A percentile compares a stretch with the other conserved stretches of the same genome.
These are phyloP conservation scores for Aegilops bicornis DNA, from an alignment of 176 grass and related monocot species.

Conservation along the genomic window DNA sequence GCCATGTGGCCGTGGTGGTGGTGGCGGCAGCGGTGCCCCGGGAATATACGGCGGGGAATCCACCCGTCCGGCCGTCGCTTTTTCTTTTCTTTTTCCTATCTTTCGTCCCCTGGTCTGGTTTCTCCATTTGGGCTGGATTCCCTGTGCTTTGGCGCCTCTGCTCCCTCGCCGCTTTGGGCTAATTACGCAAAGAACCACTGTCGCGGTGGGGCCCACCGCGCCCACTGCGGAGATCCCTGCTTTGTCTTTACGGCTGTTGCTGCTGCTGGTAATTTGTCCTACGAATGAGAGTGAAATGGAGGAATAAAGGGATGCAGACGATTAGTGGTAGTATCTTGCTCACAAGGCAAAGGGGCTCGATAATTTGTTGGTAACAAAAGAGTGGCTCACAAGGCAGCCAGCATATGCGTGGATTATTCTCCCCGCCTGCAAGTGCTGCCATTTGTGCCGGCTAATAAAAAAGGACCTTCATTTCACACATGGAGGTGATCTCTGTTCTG, in stretches of 20 bases:
- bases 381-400: not conserved
- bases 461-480: no score
- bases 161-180: slow-evolving; percentile 36
- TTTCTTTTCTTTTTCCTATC: not conserved
- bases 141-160: slow-evolving; percentile 7
- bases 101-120: not conserved
- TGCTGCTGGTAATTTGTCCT: not conserved
- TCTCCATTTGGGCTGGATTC: slow-evolving; percentile 36
- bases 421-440: not conserved
- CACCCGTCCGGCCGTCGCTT: not conserved
- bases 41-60: not conserved
- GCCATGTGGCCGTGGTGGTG: no score
- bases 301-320: no score
- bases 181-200: slow-evolving; percentile 42
- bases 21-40: no score
- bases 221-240: not conserved
- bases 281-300: not conserved
- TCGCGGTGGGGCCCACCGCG: not conserved
- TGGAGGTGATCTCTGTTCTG: no score
- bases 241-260: not conserved
- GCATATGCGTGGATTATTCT: slow-evolving; percentile 7
- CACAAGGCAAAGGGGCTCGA: no score
- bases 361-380: not conserved
- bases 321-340: no score
- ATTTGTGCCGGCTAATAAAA: not conserved